Evolutionary conservation across 805 yeast species (phyloP), one percentile per base, ranked within the genome.

Genomic region (Myxozyma kluyveri): DNA sequence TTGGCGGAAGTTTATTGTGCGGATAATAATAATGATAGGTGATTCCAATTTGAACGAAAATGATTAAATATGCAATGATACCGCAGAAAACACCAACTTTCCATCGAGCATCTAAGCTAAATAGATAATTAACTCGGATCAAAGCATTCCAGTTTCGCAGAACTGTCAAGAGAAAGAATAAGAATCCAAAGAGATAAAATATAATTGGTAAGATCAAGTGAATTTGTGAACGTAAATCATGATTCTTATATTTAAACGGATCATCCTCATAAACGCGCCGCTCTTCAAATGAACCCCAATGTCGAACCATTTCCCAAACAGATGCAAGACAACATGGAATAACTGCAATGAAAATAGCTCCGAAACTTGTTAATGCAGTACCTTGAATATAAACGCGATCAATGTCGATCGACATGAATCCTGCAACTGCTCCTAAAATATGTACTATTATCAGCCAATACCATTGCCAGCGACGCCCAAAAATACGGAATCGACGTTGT

Each of bases 241-340:
- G 42, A 27, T 43, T 39, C 35, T 50, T 52, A 45, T 54, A 63
- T 18, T 49, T 29, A 42, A 57, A 63, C 14, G 65, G 64, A 44
- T 64, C 65, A 12, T 47, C 61, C 33, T 64, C 67, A 24, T 42
- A 46, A 12, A 55, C 32, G 26, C 61, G 61, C 9, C 67, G 51
- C 27, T 63, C 65, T 43, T 65, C 66, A 35, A 64, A 64, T 14
- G 65, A 52, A 18, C 66, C 63, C 68, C 68, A 64, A 39, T 62
- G 63, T 22, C 68, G 48, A 3, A 62, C 60, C 49, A 59, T 51
- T 47, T 64, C 67, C 63, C 66, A 63, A 12, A 40, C 54, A 18
- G 57, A 51, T 31, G 53, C 62, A 27, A 61, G 45, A 22, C 59
- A 47, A n/a, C 48, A 52, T 0, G 66, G 63, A 33, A 57, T 44